Evolutionary conservation across 441 rosid genomes (phyloP).

Genomic region (Adansonia rubrostipa): DNA sequence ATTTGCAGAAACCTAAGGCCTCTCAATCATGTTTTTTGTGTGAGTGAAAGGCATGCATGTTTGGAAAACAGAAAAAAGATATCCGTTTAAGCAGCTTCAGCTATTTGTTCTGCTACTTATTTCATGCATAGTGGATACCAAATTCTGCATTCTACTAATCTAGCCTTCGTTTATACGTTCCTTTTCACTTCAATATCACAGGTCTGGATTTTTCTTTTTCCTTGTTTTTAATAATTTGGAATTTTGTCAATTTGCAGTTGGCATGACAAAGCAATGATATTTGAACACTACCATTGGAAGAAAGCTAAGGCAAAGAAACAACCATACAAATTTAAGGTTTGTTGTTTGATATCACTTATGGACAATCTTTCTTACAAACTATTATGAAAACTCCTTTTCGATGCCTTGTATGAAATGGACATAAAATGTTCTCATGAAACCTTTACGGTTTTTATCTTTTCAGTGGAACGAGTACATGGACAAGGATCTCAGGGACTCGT

Average conservation of each 20-base stretch:
- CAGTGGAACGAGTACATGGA: constrained; percentile 91
- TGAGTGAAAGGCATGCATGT: neutral
- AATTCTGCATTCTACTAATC: neutral
- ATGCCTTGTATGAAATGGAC: neutral
- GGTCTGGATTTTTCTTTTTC: neutral
- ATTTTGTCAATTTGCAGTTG: constrained; percentile 55
- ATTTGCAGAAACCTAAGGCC: neutral
- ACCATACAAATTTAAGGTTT: constrained; percentile 81
- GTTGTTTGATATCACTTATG: neutral
- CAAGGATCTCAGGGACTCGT: constrained; percentile 64
- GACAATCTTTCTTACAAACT: no score
- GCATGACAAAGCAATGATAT: constrained; percentile 87
- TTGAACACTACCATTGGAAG: constrained; percentile 89
- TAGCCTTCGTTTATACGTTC: neutral
- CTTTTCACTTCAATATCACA: neutral
- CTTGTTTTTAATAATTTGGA: constrained; percentile 10
- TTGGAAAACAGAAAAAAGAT: neutral
- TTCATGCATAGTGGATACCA: neutral
- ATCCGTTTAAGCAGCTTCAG: neutral
- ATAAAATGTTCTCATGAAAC: constrained; percentile 18
- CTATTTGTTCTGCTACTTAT: neutral
- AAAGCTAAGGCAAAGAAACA: constrained; percentile 69
- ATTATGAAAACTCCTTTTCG: neutral
- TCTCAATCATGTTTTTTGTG: neutral
- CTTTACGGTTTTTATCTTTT: constrained; percentile 29